phyloP scores from a whole-genome alignment of 2,329 filamentous ascomycete species.

The Penicillium digitatum region DNA sequence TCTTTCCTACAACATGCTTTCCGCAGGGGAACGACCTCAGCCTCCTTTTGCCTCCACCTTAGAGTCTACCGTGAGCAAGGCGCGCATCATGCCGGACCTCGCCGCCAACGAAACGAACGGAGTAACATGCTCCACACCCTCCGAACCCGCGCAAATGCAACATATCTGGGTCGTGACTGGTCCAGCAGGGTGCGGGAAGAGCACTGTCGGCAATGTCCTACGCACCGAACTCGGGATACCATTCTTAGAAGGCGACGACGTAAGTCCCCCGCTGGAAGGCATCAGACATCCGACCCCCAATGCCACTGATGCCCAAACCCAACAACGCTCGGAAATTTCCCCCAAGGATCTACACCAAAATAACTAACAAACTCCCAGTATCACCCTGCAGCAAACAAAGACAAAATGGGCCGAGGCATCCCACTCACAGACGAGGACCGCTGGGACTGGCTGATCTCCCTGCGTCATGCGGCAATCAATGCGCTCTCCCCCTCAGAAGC shows the following conservation, averaged over 20 bases:
- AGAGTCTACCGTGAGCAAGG: constrained; percentile 21
- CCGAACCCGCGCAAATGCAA: constrained; percentile 38
- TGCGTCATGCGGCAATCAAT: constrained; percentile 61
- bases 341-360: neutral
- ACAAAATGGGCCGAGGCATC: constrained; percentile 82
- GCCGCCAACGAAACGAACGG: constrained; percentile 12
- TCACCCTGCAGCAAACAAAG: constrained; percentile 64
- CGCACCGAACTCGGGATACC: constrained; percentile 61
- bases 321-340: neutral
- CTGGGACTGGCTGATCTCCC: constrained; percentile 89
- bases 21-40: constrained; percentile 37
- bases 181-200: constrained; percentile 75
- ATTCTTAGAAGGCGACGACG: constrained; percentile 75
- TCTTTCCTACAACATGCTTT: constrained; percentile 37
- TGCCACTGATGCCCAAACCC: neutral
- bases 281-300: too few species aligned
- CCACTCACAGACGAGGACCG: constrained; percentile 89
- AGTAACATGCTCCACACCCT: constrained; percentile 10
- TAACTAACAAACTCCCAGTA: constrained; percentile 32
- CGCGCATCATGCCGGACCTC: constrained; percentile 18
- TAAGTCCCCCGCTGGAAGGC: constrained; percentile 42
- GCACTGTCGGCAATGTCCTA: constrained; percentile 65
- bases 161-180: constrained; percentile 80
- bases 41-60: constrained; percentile 21
- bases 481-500: constrained; percentile 42